Evolutionary conservation across 148 eudicot species (phyloP).

Genomic region (Silene uniflora): DNA sequence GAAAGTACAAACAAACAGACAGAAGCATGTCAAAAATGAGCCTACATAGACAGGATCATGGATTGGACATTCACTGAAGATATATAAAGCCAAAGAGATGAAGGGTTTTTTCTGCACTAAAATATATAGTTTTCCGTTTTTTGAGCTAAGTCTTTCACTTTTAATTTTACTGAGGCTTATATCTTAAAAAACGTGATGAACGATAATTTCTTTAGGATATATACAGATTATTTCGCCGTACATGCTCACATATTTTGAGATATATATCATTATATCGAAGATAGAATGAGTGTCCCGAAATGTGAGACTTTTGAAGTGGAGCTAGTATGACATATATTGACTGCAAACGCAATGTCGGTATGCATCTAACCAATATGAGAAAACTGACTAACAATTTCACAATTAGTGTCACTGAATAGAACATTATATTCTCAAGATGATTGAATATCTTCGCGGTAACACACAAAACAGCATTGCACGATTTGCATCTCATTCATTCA

Average conservation of each 20-base stretch:
- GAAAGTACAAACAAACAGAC: constrained; percentile 20
- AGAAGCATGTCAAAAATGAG: background rate
- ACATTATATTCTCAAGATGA: too few species aligned
- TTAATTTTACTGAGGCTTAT: too few species aligned
- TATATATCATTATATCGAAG: too few species aligned
- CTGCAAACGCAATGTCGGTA: background rate
- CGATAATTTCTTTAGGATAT: too few species aligned
- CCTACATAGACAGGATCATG: background rate
- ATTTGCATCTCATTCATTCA: background rate
- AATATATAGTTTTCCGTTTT: too few species aligned
- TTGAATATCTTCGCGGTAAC: too few species aligned
- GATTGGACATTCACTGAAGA: background rate
- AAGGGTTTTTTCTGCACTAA: background rate
- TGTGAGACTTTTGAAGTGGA: too few species aligned
- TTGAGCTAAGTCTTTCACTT: too few species aligned
- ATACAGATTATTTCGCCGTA: background rate
- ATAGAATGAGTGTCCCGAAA: too few species aligned
- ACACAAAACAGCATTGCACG: too few species aligned
- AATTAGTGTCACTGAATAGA: background rate
- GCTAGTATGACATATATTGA: too few species aligned
- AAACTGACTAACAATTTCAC: background rate
- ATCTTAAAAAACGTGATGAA: too few species aligned
- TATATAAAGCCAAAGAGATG: background rate
- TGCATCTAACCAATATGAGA: background rate
- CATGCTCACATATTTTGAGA: background rate